These are phyloP conservation scores for Dendrobium officinale DNA, from an alignment of 106 monocot species.

Conservation along the genomic window DNA sequence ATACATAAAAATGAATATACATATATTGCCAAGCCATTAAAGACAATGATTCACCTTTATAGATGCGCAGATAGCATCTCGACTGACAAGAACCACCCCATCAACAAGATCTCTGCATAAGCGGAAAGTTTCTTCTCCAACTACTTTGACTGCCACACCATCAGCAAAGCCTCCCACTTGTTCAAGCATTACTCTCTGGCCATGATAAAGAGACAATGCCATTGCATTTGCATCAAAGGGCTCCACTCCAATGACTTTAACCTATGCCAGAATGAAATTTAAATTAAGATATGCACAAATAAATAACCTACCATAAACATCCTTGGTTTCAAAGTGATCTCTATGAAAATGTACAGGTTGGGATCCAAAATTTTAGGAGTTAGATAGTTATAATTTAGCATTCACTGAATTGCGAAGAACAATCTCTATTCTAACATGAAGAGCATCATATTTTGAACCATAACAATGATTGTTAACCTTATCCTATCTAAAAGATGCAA, in stretches of 20 bases:
- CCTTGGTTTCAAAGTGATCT: background rate
- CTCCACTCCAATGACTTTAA: slow-evolving; percentile 95
- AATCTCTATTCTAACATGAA: background rate
- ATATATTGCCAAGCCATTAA: background rate
- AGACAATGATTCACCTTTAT: slow-evolving; percentile 59
- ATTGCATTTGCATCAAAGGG: slow-evolving; percentile 97
- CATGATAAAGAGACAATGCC: slow-evolving; percentile 92
- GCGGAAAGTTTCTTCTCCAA: slow-evolving; percentile 93
- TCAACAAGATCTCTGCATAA: slow-evolving; percentile 78
- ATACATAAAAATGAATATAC: background rate
- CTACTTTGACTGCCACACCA: slow-evolving; percentile 96
- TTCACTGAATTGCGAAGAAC: background rate
- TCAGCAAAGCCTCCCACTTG: slow-evolving; percentile 98
- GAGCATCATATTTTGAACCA: background rate
- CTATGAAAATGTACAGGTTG: background rate
- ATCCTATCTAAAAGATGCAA: background rate
- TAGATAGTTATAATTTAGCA: background rate
- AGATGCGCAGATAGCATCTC: slow-evolving; percentile 99
- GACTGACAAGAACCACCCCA: slow-evolving; percentile 91
- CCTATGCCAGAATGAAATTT: slow-evolving; percentile 30
- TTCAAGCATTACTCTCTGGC: slow-evolving; percentile 82
- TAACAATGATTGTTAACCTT: background rate
- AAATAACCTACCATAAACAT: background rate
- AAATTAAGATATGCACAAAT: background rate
- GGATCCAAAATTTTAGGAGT: background rate